These are phyloP conservation scores for Verbascum thapsus DNA, from an alignment of 257 asterid genomes.

Conservation along the genomic window DNA sequence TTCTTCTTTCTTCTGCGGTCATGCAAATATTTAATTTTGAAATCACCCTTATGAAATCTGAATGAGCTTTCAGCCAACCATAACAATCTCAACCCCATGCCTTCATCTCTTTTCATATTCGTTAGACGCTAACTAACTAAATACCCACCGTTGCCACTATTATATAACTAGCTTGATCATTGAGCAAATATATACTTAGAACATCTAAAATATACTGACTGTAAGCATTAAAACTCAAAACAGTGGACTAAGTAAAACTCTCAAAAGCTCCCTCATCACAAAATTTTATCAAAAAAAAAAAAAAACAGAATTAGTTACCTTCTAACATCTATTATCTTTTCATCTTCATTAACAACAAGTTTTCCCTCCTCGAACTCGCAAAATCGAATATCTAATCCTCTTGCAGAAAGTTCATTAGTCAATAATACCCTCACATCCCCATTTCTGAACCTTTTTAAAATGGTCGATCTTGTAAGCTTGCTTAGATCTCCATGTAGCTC, in stretches of 20 bases:
- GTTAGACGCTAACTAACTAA: too few relatives aligned
- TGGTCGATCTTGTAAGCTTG: conserved; percentile 80
- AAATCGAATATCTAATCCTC: conserved; percentile 81
- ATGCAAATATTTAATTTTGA: too few relatives aligned
- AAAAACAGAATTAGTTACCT: conserved; percentile 20
- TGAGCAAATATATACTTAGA: not conserved
- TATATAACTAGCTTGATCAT: not conserved
- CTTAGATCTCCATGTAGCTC: conserved; percentile 90
- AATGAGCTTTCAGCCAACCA: too few relatives aligned
- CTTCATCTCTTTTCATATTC: too few relatives aligned
- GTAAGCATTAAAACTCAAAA: not conserved
- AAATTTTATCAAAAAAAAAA: not conserved
- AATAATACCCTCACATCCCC: conserved; percentile 82
- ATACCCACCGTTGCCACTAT: too few relatives aligned
- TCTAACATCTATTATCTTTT: conserved; percentile 33
- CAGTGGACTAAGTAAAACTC: not conserved
- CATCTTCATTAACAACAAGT: conserved; percentile 56
- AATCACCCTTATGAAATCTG: too few relatives aligned
- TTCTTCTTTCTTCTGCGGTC: too few relatives aligned
- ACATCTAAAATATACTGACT: not conserved
- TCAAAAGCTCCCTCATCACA: conserved; percentile 17
- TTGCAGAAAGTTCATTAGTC: conserved; percentile 93
- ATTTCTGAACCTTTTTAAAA: conserved; percentile 68
- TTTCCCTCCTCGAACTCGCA: conserved; percentile 87
- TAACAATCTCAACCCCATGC: too few relatives aligned